Evolutionary conservation across 2,329 filamentous ascomycete species (phyloP), one percentile per base, ranked within the genome.

Genomic region (Botrytis cinerea): DNA sequence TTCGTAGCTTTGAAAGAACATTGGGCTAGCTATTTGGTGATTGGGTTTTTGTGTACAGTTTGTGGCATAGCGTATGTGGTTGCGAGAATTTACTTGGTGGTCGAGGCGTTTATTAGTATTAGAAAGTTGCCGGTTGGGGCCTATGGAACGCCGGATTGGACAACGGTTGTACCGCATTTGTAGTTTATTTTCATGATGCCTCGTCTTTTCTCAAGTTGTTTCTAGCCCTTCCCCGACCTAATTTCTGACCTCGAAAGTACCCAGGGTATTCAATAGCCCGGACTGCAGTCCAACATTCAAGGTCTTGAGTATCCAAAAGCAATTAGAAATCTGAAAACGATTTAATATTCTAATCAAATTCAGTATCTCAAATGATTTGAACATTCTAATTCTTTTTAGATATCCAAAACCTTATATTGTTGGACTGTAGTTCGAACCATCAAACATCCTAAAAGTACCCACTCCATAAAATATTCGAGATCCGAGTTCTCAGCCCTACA

Each of bases 11-110:
- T 69, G 22, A 40, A n/a, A 16, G 48, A 25, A 5, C 8, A n/a
- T 57, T 25, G 66, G 16, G 2, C n/a, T 22, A 51, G 38, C 7
- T 73, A 74, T 68, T 32, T 73, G 25, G 48, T 74, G 16, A 38
- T 73, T 22, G 72, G 74, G 14, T 22, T n/a, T 45, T n/a, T 72
- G 20, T 46, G 51, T 61, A 63, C 59, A 22, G 28, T 69, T 20
- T 72, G 71, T 70, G 71, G 74, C 4, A 2, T 71, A 2, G 54
- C 68, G 8, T 70, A 59, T 45, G 32, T 57, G 28, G n/a, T 59
- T 70, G 68, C 68, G 32, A 70, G 68, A 28, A 10, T 70, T 40
- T 70, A 59, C 35, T 45, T 71, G 22, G 69, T 63, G 9, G 69
- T 71, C 35, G 69, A 71, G 35, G 69, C 57, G 4, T 61, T 71